Percentiles rank a stretch among this genome's conserved stretches.
Conservation (phyloP, 2,329 filamentous ascomycete species). For the Dothiorella sarmentorum region DNA sequence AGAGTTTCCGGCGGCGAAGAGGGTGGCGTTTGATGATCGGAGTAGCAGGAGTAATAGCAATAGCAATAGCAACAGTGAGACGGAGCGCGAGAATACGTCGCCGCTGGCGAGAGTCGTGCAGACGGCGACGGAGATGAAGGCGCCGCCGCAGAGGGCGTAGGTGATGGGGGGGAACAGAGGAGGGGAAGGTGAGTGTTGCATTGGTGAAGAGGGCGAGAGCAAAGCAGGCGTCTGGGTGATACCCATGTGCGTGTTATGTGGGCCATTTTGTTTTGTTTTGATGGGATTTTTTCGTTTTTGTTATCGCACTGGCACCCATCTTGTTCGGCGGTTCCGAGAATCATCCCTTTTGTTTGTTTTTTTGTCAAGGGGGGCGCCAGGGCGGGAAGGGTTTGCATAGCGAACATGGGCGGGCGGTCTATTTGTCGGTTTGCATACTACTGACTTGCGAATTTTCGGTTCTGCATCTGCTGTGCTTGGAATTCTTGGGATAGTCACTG, state of each 20-base stretch:
- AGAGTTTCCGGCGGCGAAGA: constrained; percentile 22
- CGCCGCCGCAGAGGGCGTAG: background rate
- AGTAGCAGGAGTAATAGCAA: too few species aligned
- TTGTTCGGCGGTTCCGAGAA: background rate
- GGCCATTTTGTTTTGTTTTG: background rate
- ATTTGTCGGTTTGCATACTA: background rate
- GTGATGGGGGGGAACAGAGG: background rate
- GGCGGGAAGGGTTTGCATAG: constrained; percentile 1
- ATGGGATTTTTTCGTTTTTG: background rate
- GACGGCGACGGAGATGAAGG: background rate
- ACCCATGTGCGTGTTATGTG: constrained; percentile 13
- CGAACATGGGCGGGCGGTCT: background rate
- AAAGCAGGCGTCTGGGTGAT: constrained; percentile 17
- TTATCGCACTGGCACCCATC: too few species aligned
- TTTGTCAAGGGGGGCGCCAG: background rate
- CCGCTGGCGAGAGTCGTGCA: background rate
- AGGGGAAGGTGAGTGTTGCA: background rate
- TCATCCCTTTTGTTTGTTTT: background rate
- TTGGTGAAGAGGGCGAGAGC: background rate
- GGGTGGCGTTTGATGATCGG: constrained; percentile 16
- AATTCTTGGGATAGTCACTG: background rate
- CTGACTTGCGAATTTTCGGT: background rate
- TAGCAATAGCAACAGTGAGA: background rate
- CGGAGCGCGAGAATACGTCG: background rate
- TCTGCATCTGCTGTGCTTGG: background rate